Conservation (phyloP, 2,329 filamentous ascomycete genomes). For the Fusarium sp. region DNA sequence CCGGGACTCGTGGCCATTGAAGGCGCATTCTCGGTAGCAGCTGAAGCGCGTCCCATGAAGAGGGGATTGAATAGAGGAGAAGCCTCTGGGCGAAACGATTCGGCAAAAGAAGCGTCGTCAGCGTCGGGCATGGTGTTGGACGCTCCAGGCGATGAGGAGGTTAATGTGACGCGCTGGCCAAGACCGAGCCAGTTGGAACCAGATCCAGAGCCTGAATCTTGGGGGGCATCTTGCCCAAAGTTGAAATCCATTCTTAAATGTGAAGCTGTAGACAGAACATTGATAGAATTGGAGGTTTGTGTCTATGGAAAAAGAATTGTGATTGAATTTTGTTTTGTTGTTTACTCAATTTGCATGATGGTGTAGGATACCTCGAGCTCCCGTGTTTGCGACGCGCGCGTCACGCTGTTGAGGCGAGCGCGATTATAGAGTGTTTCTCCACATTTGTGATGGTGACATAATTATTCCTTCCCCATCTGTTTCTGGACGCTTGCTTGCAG, state of each 20-base stretch:
- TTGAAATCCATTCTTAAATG: slow-evolving; percentile 37
- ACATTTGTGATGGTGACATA: slow-evolving; percentile 19
- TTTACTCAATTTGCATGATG: slow-evolving; percentile 25
- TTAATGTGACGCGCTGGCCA: slow-evolving; percentile 30
- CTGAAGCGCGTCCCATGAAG: slow-evolving; percentile 15
- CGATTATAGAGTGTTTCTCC: slow-evolving; percentile 13
- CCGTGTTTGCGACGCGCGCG: slow-evolving; percentile 18
- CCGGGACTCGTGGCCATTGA: slow-evolving; percentile 21
- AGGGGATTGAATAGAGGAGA: slow-evolving; percentile 44
- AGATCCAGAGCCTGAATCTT: slow-evolving; percentile 31
- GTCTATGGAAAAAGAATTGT: not conserved
- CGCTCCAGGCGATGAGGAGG: slow-evolving; percentile 36
- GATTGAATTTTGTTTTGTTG: slow-evolving; percentile 24
- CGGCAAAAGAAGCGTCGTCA: slow-evolving; percentile 45
- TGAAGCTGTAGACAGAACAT: not conserved
- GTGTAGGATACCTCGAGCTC: slow-evolving; percentile 8
- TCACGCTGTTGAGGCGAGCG: slow-evolving; percentile 4
- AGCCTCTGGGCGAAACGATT: slow-evolving; percentile 42
- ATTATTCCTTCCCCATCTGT: not conserved
- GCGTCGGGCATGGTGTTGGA: slow-evolving; percentile 22
- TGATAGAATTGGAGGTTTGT: not conserved
- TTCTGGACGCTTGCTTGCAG: slow-evolving; percentile 20
- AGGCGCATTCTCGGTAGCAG: slow-evolving; percentile 17
- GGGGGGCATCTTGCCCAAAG: slow-evolving; percentile 28
- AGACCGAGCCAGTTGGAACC: slow-evolving; percentile 37